Base-by-base conservation (phyloP, 2,329 filamentous ascomycete genomes). In the Penicillium sp. region DNA sequence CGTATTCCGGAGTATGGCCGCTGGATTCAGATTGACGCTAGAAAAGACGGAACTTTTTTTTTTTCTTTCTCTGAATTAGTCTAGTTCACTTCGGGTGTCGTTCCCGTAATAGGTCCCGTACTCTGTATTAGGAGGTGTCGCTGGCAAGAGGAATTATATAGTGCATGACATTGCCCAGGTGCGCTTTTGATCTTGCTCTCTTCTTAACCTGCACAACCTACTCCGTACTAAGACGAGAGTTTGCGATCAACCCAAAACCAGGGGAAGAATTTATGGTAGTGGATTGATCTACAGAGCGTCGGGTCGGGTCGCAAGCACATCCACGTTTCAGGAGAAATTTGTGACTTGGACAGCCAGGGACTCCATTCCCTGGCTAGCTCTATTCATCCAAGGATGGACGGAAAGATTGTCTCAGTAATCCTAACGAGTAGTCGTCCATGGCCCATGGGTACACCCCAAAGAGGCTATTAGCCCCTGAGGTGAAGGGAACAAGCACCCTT, bases 31-130 rank as follows among this genome's bases (percentile, higher is more conserved):
- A 33, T 9, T 33, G 39, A 41, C 49, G 55, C 55, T 53, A 57
- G 50, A 57, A 48, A 43, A 48, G 35, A 52, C 54, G 49, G 49
- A 47, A 35, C 4, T 17, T 42, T 44, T 35, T 29, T 36, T 27
- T 19, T 3, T 29, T 38, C n/a, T 29, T 38, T 29, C 17, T 17
- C 21, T 42, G 13, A 27, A 25, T 19, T 19, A 39, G 5, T 31
- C 23, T 33, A 23, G 15, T 19, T 27, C 29, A 19, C 27, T 45
- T 27, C 27, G 45, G 43, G 17, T 17, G 13, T 9, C 38, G 31
- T 27, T 31, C 39, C 44, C 38, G 31, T 31, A 38, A 17, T 17
- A 35, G 33, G 33, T 13, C 7, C 33, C 15, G 6, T 35, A 35
- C 15, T 35, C 33, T 35, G 2, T 7, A 17, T 7, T 25, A 10